Percentiles rank a stretch among this genome's conserved stretches.
phyloP scores from a whole-genome alignment of 208 protist species.

The Naegleria fowleri region DNA sequence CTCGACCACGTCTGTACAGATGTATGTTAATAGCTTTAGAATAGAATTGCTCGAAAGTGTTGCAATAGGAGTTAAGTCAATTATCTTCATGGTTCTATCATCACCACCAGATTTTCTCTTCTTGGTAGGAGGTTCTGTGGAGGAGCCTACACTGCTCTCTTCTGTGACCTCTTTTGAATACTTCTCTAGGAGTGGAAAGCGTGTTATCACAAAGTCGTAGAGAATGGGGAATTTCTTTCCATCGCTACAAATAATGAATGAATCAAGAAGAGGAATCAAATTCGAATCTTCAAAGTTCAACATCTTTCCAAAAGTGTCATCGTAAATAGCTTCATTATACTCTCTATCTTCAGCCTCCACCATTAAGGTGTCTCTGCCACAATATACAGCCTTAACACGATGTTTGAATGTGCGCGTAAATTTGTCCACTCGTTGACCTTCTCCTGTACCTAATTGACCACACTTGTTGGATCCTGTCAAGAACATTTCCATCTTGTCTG shows the following conservation, averaged over 20 bases:
- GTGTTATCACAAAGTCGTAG: not conserved
- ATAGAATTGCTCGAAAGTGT: not conserved
- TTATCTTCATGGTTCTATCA: not conserved
- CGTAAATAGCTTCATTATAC: not conserved
- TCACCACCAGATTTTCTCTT: not conserved
- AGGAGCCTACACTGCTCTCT: not conserved
- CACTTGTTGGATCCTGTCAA: not conserved
- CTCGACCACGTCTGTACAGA: not conserved
- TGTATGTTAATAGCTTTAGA: not conserved
- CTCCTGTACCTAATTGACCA: not conserved
- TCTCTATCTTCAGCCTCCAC: not conserved
- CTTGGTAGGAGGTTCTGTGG: not conserved
- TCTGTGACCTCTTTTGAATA: not conserved
- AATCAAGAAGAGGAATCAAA: not conserved
- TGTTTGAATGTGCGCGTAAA: not conserved
- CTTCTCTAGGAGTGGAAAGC: not conserved
- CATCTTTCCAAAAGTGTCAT: not conserved
- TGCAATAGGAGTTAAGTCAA: not conserved
- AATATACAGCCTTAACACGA: not conserved
- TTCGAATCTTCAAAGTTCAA: not conserved
- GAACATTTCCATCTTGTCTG: not conserved
- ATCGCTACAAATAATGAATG: not conserved
- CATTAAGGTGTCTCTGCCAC: not conserved
- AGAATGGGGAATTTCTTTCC: not conserved
- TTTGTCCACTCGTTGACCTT: not conserved